These are phyloP conservation scores for Coriaria nepalensis DNA, from an alignment of 306 rosid genomes.

Conservation along the genomic window DNA sequence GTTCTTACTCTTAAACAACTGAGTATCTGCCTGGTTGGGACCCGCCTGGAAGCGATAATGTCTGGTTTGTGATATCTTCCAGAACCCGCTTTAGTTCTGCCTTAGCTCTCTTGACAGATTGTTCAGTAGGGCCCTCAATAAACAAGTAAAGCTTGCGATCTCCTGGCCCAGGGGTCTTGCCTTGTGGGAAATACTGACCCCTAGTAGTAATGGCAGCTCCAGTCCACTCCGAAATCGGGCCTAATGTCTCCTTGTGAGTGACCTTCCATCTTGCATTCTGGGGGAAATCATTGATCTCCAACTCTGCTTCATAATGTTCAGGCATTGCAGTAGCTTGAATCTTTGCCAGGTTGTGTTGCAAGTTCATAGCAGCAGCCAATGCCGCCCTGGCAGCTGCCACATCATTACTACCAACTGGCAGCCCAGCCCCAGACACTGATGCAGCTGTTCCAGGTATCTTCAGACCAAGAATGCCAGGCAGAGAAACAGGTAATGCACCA, in stretches of 20 bases:
- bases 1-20: constrained; percentile 56
- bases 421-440: constrained; percentile 37
- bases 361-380: constrained; percentile 71
- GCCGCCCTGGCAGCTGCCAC: constrained; percentile 80
- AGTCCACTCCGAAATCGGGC: constrained; percentile 83
- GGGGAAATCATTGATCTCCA: constrained; percentile 93
- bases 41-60: constrained; percentile 83
- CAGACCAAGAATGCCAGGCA: constrained; percentile 51
- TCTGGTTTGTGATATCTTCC: constrained; percentile 83
- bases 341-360: constrained; percentile 78
- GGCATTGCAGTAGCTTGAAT: constrained; percentile 78
- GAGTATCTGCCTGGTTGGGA: constrained; percentile 87
- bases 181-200: constrained; percentile 84
- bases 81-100: constrained; percentile 71
- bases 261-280: constrained; percentile 98
- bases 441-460: constrained; percentile 29
- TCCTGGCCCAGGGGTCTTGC: constrained; percentile 67
- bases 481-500: constrained; percentile 49
- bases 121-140: constrained; percentile 87
- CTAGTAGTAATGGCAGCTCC: constrained; percentile 98
- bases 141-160: constrained; percentile 89
- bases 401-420: constrained; percentile 43
- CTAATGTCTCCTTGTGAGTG: constrained; percentile 91
- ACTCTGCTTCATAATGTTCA: constrained; percentile 85
- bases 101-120: constrained; percentile 87